Conservation (phyloP, 129 eudicot genomes). For the Rutidosis leptorrhynchoides region DNA sequence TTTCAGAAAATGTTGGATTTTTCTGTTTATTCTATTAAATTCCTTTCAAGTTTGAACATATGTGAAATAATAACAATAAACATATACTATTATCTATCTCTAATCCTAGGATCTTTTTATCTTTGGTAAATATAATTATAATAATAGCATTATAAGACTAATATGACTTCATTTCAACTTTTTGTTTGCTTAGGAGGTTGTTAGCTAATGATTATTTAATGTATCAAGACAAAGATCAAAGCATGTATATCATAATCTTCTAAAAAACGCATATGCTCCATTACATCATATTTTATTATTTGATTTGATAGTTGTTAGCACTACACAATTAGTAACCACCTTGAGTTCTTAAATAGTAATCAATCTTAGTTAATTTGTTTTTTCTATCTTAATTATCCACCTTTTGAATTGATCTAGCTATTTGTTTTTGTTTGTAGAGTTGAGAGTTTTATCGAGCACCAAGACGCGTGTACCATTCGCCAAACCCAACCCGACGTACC, state of each 20-base stretch:
- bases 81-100: neutral
- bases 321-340: constrained; percentile 22
- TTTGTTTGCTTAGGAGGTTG: constrained; percentile 17
- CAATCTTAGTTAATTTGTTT: constrained; percentile 5
- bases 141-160: constrained; percentile 15
- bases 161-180: constrained; percentile 7
- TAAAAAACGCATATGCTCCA: constrained; percentile 11
- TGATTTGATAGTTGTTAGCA: constrained; percentile 22
- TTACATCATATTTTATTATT: constrained; percentile 6
- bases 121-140: constrained; percentile 5
- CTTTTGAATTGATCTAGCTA: neutral
- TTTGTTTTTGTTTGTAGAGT: constrained; percentile 38
- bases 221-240: constrained; percentile 20
- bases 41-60: constrained; percentile 11
- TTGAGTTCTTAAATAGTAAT: constrained; percentile 1
- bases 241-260: constrained; percentile 20
- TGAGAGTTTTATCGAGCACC: constrained; percentile 75
- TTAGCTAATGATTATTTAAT: constrained; percentile 17
- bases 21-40: constrained; percentile 27
- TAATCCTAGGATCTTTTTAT: constrained; percentile 19
- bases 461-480: constrained; percentile 55
- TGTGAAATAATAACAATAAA: too few relatives aligned
- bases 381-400: neutral
- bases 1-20: constrained; percentile 24
- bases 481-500: constrained; percentile 38